phyloP scores from a whole-genome alignment of 345 rosid species.

The Hevea brasiliensis region DNA sequence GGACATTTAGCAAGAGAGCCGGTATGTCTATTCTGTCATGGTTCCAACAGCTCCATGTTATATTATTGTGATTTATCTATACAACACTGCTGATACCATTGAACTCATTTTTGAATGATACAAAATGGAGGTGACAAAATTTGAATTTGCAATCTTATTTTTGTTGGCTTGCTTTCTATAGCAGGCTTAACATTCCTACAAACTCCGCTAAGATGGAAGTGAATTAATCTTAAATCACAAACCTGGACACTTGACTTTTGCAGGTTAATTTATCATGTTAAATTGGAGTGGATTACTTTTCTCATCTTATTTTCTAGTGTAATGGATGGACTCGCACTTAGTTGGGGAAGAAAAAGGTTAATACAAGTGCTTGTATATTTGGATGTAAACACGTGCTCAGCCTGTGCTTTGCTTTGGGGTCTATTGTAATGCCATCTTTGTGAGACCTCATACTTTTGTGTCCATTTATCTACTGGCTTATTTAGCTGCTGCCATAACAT shows the following conservation, averaged over 20 bases:
- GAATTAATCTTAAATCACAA: neutral
- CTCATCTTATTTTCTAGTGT: too few species aligned
- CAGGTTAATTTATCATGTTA: neutral
- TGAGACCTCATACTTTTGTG: neutral
- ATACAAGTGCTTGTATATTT: too few species aligned
- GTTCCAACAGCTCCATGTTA: neutral
- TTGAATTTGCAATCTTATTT: neutral
- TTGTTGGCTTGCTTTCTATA: neutral
- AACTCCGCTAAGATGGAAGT: neutral
- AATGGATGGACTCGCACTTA: too few species aligned
- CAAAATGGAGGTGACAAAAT: neutral
- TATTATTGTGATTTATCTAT: neutral
- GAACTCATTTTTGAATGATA: neutral
- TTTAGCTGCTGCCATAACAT: neutral
- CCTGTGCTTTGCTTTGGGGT: too few species aligned
- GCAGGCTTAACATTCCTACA: neutral
- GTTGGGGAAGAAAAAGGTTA: too few species aligned
- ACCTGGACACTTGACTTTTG: neutral
- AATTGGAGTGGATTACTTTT: neutral
- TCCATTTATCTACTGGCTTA: neutral
- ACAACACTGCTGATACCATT: neutral
- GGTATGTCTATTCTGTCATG: conserved; percentile 44
- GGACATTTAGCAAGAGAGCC: conserved; percentile 98
- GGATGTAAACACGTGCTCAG: too few species aligned
- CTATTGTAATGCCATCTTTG: neutral